These are phyloP conservation scores for Apiospora marii DNA, from an alignment of 2,329 filamentous ascomycete genomes.

Conservation along the genomic window DNA sequence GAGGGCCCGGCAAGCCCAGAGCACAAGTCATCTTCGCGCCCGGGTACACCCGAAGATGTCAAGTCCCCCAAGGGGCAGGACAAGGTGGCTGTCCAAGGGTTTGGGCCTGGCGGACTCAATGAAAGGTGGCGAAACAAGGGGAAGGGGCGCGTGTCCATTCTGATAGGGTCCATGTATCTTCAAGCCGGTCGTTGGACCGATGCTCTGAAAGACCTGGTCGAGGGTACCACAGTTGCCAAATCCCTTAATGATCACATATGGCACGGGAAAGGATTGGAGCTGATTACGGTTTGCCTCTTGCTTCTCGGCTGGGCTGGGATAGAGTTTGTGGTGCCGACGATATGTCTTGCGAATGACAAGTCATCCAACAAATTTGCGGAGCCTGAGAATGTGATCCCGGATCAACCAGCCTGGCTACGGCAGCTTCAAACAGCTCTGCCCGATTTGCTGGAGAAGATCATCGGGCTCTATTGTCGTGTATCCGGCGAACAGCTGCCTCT, in stretches of 20 bases:
- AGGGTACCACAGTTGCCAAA: constrained; percentile 80
- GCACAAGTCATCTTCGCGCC: constrained; percentile 42
- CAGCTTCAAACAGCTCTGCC: constrained; percentile 69
- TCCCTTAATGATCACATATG: constrained; percentile 91
- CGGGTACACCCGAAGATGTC: constrained; percentile 52
- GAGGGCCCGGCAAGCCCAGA: constrained; percentile 53
- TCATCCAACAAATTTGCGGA: constrained; percentile 44
- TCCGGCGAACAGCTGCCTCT: constrained; percentile 75
- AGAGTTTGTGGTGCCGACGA: constrained; percentile 77
- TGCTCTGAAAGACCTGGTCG: constrained; percentile 82
- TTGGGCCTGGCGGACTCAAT: constrained; percentile 74
- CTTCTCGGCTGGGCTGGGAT: constrained; percentile 85
- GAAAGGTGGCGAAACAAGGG: constrained; percentile 83
- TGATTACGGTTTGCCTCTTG: constrained; percentile 82
- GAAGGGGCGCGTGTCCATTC: constrained; percentile 78
- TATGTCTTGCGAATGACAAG: constrained; percentile 62
- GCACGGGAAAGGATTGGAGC: constrained; percentile 94
- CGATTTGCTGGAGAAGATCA: constrained; percentile 77
- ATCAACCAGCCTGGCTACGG: constrained; percentile 61
- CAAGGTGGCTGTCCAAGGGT: constrained; percentile 73
- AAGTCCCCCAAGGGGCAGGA: constrained; percentile 64
- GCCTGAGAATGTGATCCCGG: constrained; percentile 50
- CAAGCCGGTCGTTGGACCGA: constrained; percentile 91
- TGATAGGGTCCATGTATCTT: constrained; percentile 86
- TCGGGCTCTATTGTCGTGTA: constrained; percentile 76